These are phyloP conservation scores for Hyparrhenia diplandra DNA, from an alignment of 176 grass and related monocot genomes.

Conservation along the genomic window DNA sequence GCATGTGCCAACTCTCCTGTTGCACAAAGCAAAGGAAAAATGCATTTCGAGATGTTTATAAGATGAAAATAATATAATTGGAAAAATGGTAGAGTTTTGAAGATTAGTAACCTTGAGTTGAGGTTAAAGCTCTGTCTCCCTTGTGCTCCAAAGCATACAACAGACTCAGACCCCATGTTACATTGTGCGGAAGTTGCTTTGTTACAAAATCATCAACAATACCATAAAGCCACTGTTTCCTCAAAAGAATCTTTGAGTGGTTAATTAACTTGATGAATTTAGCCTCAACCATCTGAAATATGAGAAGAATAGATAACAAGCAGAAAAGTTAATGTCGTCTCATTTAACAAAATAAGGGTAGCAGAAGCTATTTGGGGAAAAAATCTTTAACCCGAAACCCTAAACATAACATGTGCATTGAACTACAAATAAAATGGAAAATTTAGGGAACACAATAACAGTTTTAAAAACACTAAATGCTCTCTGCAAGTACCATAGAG, in stretches of 20 bases:
- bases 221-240: slow-evolving; percentile 93
- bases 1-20: slow-evolving; percentile 96
- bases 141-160: slow-evolving; percentile 99
- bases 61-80: slow-evolving; percentile 6
- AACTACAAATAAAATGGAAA: neutral
- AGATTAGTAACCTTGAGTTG: slow-evolving; percentile 76
- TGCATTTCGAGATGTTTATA: neutral
- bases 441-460: neutral
- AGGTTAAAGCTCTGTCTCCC: slow-evolving; percentile 84
- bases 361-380: neutral
- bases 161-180: slow-evolving; percentile 96
- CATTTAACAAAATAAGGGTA: slow-evolving; percentile 8
- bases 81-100: neutral
- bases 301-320: slow-evolving; percentile 20
- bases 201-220: slow-evolving; percentile 98
- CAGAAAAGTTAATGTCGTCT: neutral
- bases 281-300: slow-evolving; percentile 79
- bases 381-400: neutral
- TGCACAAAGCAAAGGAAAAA: slow-evolving; percentile 30
- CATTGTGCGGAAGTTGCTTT: slow-evolving; percentile 98
- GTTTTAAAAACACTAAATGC: neutral
- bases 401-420: neutral
- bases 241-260: slow-evolving; percentile 87
- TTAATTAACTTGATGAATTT: slow-evolving; percentile 82
- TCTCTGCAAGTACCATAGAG: neutral